Conservation (phyloP, 2,329 filamentous ascomycete species). For the Verticillium dahliae region DNA sequence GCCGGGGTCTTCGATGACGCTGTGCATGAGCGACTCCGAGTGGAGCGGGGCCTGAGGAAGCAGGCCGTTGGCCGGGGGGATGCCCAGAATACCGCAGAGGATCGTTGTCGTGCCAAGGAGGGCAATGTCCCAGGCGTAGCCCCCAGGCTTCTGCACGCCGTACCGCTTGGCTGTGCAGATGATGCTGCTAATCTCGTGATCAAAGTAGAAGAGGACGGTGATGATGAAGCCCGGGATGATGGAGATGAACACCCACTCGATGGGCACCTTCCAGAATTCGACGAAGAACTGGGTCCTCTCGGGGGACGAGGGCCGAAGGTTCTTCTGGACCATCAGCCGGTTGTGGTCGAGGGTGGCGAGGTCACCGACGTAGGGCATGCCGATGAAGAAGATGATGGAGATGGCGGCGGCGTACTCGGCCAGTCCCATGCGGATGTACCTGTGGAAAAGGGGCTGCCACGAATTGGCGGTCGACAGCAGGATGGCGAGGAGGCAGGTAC, state of each 20-base stretch:
- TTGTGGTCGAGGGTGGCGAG: slow-evolving; percentile 51
- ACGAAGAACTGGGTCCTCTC: slow-evolving; percentile 52
- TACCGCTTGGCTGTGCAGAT: slow-evolving; percentile 59
- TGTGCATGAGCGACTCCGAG: slow-evolving; percentile 55
- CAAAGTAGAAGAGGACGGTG: slow-evolving; percentile 63
- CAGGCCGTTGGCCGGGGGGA: slow-evolving; percentile 60
- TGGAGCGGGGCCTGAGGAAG: slow-evolving; percentile 61
- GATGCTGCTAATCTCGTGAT: slow-evolving; percentile 63
- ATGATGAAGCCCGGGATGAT: slow-evolving; percentile 58
- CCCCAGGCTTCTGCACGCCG: slow-evolving; percentile 53
- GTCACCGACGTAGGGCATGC: slow-evolving; percentile 54
- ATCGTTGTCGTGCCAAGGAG: slow-evolving; percentile 57
- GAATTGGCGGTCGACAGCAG: slow-evolving; percentile 54
- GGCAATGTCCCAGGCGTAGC: slow-evolving; percentile 59
- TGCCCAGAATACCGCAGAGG: slow-evolving; percentile 57
- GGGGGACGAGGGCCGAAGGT: slow-evolving; percentile 51
- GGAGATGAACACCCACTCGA: slow-evolving; percentile 54
- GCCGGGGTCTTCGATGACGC: slow-evolving; percentile 31
- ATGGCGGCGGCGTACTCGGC: slow-evolving; percentile 61
- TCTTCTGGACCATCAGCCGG: slow-evolving; percentile 46
- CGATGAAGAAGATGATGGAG: slow-evolving; percentile 59
- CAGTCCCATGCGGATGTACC: slow-evolving; percentile 53
- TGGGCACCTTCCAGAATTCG: slow-evolving; percentile 54
- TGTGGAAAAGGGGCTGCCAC: slow-evolving; percentile 56
- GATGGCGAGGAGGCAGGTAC: slow-evolving; percentile 57